These are phyloP conservation scores for Myxozyma mucilagina DNA, from an alignment of 805 yeast species.

Conservation along the genomic window DNA sequence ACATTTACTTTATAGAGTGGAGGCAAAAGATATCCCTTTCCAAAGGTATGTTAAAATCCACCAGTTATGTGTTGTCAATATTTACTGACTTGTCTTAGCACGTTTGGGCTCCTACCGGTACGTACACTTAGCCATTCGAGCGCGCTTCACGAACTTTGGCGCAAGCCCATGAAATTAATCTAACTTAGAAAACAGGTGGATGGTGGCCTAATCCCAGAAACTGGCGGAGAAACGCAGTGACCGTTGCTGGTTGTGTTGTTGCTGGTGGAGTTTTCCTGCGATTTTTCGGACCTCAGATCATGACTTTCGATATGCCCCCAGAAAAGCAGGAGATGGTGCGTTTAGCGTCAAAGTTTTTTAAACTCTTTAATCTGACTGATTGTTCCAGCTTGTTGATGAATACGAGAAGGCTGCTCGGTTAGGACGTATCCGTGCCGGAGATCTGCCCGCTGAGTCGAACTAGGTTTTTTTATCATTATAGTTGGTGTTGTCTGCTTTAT, in stretches of 20 bases:
- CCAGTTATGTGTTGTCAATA: not conserved
- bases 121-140: too few species aligned
- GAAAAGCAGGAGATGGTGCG: constrained; percentile 8
- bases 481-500: not conserved
- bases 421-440: constrained; percentile 14
- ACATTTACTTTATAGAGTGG: constrained; percentile 29
- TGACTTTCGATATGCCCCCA: not conserved
- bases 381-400: constrained; percentile 5
- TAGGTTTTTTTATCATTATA: not conserved
- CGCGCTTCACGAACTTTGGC: not conserved
- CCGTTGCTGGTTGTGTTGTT: constrained; percentile 42
- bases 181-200: constrained; percentile 44
- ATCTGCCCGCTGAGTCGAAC: not conserved
- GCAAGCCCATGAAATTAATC: not conserved
- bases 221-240: constrained; percentile 48
- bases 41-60: constrained; percentile 29
- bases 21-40: constrained; percentile 35
- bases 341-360: too few species aligned
- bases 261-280: constrained; percentile 8
- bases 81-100: constrained; percentile 21
- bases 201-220: constrained; percentile 58
- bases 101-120: constrained; percentile 35
- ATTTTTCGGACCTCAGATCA: constrained; percentile 19
- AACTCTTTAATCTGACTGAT: not conserved
- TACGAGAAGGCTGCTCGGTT: constrained; percentile 17